A percentile compares a stretch with the other conserved stretches of the same genome.
phyloP scores from a whole-genome alignment of 257 asterid genomes.

The Parsonsia alboflavescens region DNA sequence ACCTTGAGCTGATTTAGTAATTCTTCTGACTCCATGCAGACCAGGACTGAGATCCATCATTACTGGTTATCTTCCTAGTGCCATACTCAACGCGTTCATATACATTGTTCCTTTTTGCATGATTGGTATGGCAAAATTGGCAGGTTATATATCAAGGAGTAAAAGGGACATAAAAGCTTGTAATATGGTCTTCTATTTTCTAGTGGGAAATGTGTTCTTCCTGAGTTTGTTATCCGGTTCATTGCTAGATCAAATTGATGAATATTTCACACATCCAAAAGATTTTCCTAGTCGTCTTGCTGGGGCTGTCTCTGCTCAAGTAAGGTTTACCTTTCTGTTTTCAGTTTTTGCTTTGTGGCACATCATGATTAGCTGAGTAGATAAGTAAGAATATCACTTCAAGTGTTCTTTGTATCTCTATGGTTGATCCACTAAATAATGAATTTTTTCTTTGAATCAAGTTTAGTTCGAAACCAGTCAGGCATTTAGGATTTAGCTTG shows the following conservation, averaged over 20 bases:
- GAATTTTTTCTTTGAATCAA: no score
- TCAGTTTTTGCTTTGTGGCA: neutral
- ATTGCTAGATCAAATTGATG: conserved; percentile 81
- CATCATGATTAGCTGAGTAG: neutral
- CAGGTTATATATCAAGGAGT: conserved; percentile 74
- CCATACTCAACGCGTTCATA: conserved; percentile 66
- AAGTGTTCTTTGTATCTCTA: neutral
- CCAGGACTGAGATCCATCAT: conserved; percentile 81
- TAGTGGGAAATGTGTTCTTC: conserved; percentile 86
- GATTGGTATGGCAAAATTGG: conserved; percentile 61
- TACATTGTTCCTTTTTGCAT: conserved; percentile 74
- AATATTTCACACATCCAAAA: conserved; percentile 70
- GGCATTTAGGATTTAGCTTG: no score
- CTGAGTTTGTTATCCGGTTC: conserved; percentile 86
- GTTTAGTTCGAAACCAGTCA: no score
- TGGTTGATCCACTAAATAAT: neutral
- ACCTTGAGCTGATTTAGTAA: neutral
- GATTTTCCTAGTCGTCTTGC: conserved; percentile 88
- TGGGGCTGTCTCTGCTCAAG: conserved; percentile 84
- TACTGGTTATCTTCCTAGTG: conserved; percentile 91
- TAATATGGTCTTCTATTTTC: conserved; percentile 87
- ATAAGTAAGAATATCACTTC: neutral
- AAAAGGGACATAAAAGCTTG: conserved; percentile 80
- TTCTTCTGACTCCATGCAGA: conserved; percentile 35
- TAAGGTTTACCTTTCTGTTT: conserved; percentile 23